Evolutionary conservation across 2,329 filamentous ascomycete genomes (phyloP).

Genomic region (Ophiostoma ulmi): DNA sequence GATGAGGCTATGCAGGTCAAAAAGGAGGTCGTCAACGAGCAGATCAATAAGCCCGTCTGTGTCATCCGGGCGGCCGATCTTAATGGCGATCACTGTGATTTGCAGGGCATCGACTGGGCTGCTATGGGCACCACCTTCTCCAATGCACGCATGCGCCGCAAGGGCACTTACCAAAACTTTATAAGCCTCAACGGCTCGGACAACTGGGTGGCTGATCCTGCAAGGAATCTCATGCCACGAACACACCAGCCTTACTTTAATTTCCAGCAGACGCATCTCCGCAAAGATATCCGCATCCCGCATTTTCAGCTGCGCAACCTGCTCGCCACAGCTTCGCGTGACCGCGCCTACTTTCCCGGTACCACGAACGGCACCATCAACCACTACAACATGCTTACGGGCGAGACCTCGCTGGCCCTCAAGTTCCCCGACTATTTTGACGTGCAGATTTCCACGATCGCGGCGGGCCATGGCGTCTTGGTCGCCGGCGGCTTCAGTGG

Average conservation of each 20-base stretch:
- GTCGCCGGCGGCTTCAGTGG: conserved; percentile 56
- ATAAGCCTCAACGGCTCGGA: conserved; percentile 49
- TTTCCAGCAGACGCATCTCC: conserved; percentile 54
- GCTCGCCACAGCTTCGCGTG: conserved; percentile 52
- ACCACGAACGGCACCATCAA: conserved; percentile 45
- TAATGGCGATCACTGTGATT: conserved; percentile 50
- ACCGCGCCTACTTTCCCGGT: conserved; percentile 52
- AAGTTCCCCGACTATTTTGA: conserved; percentile 38
- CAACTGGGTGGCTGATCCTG: conserved; percentile 32
- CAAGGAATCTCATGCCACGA: conserved; percentile 27
- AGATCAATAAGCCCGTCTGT: conserved; percentile 26
- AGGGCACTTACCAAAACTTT: conserved; percentile 53
- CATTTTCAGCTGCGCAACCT: conserved; percentile 64
- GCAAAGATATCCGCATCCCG: conserved; percentile 49
- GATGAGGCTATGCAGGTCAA: neutral
- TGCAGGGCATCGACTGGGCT: conserved; percentile 57
- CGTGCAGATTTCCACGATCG: conserved; percentile 47
- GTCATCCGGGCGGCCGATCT: conserved; percentile 43
- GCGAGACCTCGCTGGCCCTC: conserved; percentile 43
- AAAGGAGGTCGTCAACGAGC: conserved; percentile 31
- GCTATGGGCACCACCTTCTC: conserved; percentile 47
- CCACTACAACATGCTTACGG: conserved; percentile 48
- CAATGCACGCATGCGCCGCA: conserved; percentile 45
- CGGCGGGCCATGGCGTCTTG: conserved; percentile 50
- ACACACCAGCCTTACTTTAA: conserved; percentile 47